These are phyloP conservation scores for Russula dissimulans DNA, from an alignment of 768 basidiomycete genomes.

Conservation along the genomic window DNA sequence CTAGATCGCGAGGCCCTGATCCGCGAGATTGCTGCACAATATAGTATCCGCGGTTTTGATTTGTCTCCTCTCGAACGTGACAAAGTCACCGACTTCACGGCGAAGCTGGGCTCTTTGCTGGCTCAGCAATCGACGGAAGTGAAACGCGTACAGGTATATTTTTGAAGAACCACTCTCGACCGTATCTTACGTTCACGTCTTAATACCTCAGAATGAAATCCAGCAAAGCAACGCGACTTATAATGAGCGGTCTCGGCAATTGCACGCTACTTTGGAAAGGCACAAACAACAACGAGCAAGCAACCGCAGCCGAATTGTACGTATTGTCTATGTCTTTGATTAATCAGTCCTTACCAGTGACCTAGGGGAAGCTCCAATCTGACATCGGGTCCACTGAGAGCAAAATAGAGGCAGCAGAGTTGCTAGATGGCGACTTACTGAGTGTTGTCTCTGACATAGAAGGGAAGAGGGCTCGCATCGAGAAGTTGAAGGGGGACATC, in stretches of 20 bases:
- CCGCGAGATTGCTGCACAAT: conserved; percentile 54
- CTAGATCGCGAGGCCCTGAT: conserved; percentile 65
- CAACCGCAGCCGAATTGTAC: conserved; percentile 51
- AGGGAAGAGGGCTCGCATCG: conserved; percentile 53
- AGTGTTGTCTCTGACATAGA: conserved; percentile 54
- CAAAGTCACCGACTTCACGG: conserved; percentile 65
- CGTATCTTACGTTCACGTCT: background rate
- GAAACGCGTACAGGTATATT: conserved; percentile 56
- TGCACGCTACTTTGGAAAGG: conserved; percentile 47
- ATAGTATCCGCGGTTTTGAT: conserved; percentile 67
- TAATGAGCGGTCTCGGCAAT: conserved; percentile 44
- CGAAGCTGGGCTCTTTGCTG: conserved; percentile 53
- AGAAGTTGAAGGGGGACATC: conserved; percentile 52
- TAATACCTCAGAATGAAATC: conserved; percentile 40
- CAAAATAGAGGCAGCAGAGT: conserved; percentile 47
- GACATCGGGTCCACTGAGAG: conserved; percentile 45
- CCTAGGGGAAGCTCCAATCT: conserved; percentile 30
- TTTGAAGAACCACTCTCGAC: background rate
- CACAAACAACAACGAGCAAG: conserved; percentile 44
- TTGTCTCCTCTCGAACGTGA: conserved; percentile 59
- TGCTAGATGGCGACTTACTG: conserved; percentile 43
- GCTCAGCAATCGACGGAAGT: conserved; percentile 52
- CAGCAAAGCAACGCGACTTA: conserved; percentile 55
- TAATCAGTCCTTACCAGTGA: background rate
- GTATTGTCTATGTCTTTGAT: conserved; percentile 14